A percentile compares a stretch with the other conserved stretches of the same genome.
These are phyloP conservation scores for Phytophthora sp. DNA, from an alignment of 352 stramenopile genomes.

Conservation along the genomic window DNA sequence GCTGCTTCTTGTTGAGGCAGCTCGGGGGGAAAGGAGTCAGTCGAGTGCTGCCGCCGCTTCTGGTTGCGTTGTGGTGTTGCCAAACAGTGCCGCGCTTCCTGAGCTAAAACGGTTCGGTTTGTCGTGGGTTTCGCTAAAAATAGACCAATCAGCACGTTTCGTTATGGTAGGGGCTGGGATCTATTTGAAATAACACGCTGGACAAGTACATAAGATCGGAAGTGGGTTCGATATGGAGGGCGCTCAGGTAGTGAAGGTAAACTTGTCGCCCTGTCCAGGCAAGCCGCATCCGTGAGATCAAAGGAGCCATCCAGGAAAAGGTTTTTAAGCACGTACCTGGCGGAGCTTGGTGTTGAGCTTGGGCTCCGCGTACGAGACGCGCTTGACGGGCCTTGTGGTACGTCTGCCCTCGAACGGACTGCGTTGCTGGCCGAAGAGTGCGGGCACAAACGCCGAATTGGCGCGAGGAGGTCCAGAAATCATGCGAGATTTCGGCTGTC, in stretches of 20 bases:
- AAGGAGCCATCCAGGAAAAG: constrained; percentile 1
- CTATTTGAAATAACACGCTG: constrained; percentile 36
- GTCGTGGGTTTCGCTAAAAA: constrained; percentile 29
- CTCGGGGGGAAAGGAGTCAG: constrained; percentile 21
- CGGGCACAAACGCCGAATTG: constrained; percentile 22
- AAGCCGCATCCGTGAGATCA: constrained; percentile 16
- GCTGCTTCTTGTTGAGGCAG: constrained; percentile 15
- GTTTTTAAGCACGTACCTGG: constrained; percentile 46
- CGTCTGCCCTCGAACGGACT: constrained; percentile 32
- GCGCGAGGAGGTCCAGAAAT: constrained; percentile 22
- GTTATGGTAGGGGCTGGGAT: constrained; percentile 17
- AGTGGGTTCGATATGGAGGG: constrained; percentile 1
- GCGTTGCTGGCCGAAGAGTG: constrained; percentile 22
- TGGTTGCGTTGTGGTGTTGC: constrained; percentile 44
- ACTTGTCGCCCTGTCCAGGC: constrained; percentile 63
- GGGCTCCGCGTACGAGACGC: constrained; percentile 69
- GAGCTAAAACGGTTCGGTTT: constrained; percentile 30
- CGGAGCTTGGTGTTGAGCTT: constrained; percentile 86
- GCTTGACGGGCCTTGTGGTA: constrained; percentile 35
- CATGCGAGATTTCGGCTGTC: constrained; percentile 18
- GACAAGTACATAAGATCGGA: constrained; percentile 11
- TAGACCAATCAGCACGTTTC: constrained; percentile 29
- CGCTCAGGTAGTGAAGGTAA: constrained; percentile 78
- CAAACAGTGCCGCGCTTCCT: neutral
- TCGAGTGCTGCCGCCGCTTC: constrained; percentile 34